Evolutionary conservation across 148 eudicot species (phyloP).

Genomic region (Rhododendron molle): DNA sequence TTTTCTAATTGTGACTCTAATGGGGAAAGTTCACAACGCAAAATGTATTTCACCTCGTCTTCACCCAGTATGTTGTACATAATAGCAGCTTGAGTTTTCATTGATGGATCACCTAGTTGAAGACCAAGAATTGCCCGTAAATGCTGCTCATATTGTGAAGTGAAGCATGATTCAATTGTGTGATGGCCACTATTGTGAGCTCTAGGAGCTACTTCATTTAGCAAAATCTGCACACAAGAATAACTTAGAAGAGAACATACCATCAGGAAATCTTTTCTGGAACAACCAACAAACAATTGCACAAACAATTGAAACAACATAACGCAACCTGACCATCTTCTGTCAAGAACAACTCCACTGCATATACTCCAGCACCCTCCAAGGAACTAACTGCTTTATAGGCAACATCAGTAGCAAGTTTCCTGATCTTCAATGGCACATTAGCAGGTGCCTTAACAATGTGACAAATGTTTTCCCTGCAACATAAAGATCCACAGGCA

Average conservation of each 20-base stretch:
- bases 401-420: conserved; percentile 84
- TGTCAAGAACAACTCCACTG: conserved; percentile 88
- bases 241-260: background rate
- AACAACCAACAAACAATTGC: background rate
- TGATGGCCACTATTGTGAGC: conserved; percentile 99
- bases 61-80: conserved; percentile 98
- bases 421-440: conserved; percentile 70
- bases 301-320: background rate
- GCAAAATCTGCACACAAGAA: conserved; percentile 52
- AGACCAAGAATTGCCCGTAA: conserved; percentile 91
- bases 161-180: conserved; percentile 87
- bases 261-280: background rate
- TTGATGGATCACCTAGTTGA: conserved; percentile 92
- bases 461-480: conserved; percentile 2
- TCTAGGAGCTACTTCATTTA: conserved; percentile 29
- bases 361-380: conserved; percentile 97
- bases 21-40: background rate
- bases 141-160: conserved; percentile 95
- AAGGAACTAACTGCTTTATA: conserved; percentile 72
- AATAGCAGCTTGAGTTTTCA: conserved; percentile 87
- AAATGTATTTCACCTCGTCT: conserved; percentile 59
- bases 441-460: conserved; percentile 70
- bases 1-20: too few species aligned
- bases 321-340: conserved; percentile 67
- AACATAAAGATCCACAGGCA: background rate